Conservation (phyloP, 192 early-diverging fungal species). For the Allomyces arbusculus region DNA sequence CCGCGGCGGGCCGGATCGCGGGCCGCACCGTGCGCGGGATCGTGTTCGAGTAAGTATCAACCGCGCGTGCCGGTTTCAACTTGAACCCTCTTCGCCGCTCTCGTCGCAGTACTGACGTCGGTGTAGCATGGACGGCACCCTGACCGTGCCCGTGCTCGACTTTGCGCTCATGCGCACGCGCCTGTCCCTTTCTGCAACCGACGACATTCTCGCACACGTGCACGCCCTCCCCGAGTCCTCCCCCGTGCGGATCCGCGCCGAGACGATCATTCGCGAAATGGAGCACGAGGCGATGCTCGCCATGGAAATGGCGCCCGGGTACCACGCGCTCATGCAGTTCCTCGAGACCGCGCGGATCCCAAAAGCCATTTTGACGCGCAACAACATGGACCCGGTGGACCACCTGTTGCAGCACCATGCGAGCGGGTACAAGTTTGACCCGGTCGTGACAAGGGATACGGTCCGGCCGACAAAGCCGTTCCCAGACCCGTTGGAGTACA, state of each 20-base stretch:
- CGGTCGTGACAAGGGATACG: slow-evolving; percentile 1
- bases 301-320: background rate
- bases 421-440: background rate
- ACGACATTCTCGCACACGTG: slow-evolving; percentile 1
- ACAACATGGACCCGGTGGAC: slow-evolving; percentile 1
- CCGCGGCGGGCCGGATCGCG: too few species aligned
- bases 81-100: too few species aligned
- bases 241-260: background rate
- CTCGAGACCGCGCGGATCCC: background rate
- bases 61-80: too few species aligned
- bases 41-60: too few species aligned
- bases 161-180: slow-evolving; percentile 1
- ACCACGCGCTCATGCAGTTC: background rate
- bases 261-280: slow-evolving; percentile 1
- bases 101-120: too few species aligned
- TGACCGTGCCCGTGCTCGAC: slow-evolving; percentile 3
- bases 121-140: slow-evolving; percentile 1
- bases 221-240: background rate
- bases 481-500: background rate
- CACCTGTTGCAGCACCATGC: slow-evolving; percentile 1
- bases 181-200: background rate
- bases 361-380: slow-evolving; percentile 2
- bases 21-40: too few species aligned
- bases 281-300: slow-evolving; percentile 2
- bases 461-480: slow-evolving; percentile 1